A percentile compares a stretch with the other conserved stretches of the same genome.
Conservation (phyloP, 768 basidiomycete genomes). For the Zangia roseola region DNA sequence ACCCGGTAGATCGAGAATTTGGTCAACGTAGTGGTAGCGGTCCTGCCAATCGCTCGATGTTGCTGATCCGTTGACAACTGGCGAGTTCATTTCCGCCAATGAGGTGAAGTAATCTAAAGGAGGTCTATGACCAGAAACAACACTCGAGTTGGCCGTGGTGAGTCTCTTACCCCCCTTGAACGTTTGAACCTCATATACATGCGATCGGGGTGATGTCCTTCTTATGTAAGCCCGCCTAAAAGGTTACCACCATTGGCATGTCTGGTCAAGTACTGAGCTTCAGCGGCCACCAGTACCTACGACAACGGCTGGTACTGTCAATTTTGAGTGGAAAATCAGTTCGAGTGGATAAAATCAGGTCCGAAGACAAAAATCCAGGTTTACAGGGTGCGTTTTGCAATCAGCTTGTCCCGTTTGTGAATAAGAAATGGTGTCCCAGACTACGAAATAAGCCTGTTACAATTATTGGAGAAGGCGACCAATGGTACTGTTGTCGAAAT, state of each 20-base stretch:
- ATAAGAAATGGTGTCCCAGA: conserved; percentile 44
- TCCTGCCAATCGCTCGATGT: conserved; percentile 48
- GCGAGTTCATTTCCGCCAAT: conserved; percentile 24
- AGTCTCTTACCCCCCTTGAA: not conserved
- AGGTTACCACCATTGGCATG: not conserved
- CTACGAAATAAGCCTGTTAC: conserved; percentile 87
- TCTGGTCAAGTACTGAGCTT: conserved; percentile 49
- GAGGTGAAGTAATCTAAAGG: conserved; percentile 11
- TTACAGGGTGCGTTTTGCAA: conserved; percentile 60
- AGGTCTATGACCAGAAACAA: conserved; percentile 17
- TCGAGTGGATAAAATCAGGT: conserved; percentile 82
- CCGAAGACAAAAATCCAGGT: conserved; percentile 93
- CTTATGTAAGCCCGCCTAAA: conserved; percentile 28
- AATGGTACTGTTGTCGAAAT: conserved; percentile 97
- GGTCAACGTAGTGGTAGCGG: conserved; percentile 82
- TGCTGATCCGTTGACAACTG: conserved; percentile 36
- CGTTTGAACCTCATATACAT: no score
- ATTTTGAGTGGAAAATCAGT: conserved; percentile 85
- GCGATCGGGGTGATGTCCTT: not conserved
- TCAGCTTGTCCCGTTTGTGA: not conserved
- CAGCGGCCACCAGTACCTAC: conserved; percentile 79
- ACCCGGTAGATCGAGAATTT: conserved; percentile 81
- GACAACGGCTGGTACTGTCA: conserved; percentile 84
- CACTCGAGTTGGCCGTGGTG: not conserved
- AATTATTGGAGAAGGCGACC: conserved; percentile 85